Base-by-base conservation (phyloP, 1,284 basidiomycete species). In the Papiliotrema fonsecae region DNA sequence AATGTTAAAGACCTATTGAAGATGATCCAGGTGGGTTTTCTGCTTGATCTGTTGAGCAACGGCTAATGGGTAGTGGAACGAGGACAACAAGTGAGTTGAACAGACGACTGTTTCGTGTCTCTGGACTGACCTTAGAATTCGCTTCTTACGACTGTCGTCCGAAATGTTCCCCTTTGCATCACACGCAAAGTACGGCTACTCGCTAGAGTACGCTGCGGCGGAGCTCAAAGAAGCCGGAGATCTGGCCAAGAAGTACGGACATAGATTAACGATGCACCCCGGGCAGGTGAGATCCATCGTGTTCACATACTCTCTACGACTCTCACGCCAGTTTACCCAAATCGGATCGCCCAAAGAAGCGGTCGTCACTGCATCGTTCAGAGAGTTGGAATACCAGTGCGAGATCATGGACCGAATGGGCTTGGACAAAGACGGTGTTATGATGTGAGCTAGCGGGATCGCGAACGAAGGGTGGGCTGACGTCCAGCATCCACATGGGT, bases 161-260 rank as follows among this genome's bases (percentile, higher is more conserved):
- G 88, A 91, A 57, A 85, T 94, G 79, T 93, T 94, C 67, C 90
- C 91, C 1, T 94, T 87, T 61, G 89, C 89, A 0, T 88, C 87
- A n/a, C 91, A 94, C 60, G 77, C 76, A 10, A 78, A 77, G 35
- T 82, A 89, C 58, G 89, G 89, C 0, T 94, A 94, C 69, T 79
- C 82, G 22, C 78, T 94, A 26, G 81, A 35, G 66, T 67, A 64
- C 34, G 68, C 66, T 0, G 75, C 45, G 21, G 60, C 54, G 31
- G 60, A 61, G 38, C 41, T 70, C 42, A 62, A 57, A 34, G 64
- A 62, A 16, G 81, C 83, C 1, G 91, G 91, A 0, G 80, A 79
- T 21, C 77, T 91, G 14, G 89, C 89, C 1, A 84, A 80, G 45
- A 79, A 79, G 57, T 82, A 86, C 47, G 85, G 85, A 0, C 88